Percentiles rank a stretch among this genome's conserved stretches.
phyloP scores from a whole-genome alignment of 2,329 filamentous ascomycete genomes.

The Calonectria multiphialidica region DNA sequence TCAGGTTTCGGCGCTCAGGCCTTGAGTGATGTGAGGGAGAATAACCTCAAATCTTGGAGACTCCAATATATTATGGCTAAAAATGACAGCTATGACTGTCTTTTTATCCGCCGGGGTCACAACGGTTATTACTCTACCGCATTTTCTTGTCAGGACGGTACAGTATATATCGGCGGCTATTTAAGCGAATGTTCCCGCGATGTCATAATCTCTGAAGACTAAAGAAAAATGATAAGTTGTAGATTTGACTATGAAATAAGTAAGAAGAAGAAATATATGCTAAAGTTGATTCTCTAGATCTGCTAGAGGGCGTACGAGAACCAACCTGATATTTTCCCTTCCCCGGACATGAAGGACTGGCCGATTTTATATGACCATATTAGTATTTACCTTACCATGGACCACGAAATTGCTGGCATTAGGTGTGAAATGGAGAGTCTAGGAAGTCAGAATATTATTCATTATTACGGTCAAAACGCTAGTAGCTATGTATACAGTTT shows the following conservation, averaged over 20 bases:
- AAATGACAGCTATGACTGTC: neutral
- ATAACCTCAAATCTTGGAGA: constrained; percentile 5
- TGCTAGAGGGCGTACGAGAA: constrained; percentile 9
- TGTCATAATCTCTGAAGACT: neutral
- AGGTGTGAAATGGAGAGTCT: constrained; percentile 29
- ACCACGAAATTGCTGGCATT: constrained; percentile 12
- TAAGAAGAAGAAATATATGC: no score
- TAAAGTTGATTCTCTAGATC: neutral
- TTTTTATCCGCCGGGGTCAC: constrained; percentile 14
- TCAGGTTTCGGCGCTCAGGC: constrained; percentile 20
- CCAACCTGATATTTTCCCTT: constrained; percentile 29
- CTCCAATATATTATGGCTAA: constrained; percentile 8
- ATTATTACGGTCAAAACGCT: constrained; percentile 35
- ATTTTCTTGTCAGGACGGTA: constrained; percentile 7
- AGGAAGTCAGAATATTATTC: constrained; percentile 27
- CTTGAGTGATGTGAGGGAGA: constrained; percentile 32
- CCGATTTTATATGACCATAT: constrained; percentile 22
- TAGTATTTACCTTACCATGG: constrained; percentile 25
- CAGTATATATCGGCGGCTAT: constrained; percentile 12
- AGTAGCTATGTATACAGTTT: constrained; percentile 40
- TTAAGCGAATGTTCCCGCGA: neutral
- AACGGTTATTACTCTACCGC: constrained; percentile 18
- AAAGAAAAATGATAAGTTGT: neutral
- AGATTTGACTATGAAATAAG: neutral
- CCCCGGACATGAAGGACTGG: constrained; percentile 20